Base-by-base conservation (phyloP, 306 rosid genomes). In the Lotus japonicus region DNA sequence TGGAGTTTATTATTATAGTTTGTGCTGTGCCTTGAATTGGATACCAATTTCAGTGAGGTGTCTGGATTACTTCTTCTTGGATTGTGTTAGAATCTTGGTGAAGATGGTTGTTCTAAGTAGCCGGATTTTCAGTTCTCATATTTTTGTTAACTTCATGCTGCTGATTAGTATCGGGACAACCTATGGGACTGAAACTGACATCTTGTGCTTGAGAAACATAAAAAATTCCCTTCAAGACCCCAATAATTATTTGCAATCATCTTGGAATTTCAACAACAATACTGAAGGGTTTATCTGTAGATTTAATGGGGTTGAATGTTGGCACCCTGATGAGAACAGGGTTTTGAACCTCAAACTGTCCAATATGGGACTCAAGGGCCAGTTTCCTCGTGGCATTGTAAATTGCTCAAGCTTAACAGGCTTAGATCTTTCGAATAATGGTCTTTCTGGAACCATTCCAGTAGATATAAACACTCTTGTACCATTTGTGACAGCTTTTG, bases 261-360 rank as follows among this genome's bases (percentile, higher is more conserved):
- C 92, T 0, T 88, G 97, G 97, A 26, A 80, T 80, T 91, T 91
- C 76, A 53, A 75, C 82, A 88, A 88, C 61, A 19, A 3, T 0
- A 77, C 95, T 1, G 94, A 88, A 79, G 97, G 97, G 9, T 80
- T 33, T 63, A 86, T 86, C 35, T 88, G 97, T 62, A 81, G 51
- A 72, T 91, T 92, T 69, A 60, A 33, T 9, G 98, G 98, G 52
- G 71, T 92, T 6, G 85, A 89, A 42, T 92, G 98, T 78, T 92
- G 98, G 98, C 95, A 92, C 79, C 91, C 92, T 64, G 86, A 84
- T 52, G 98, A 92, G 81, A 86, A 84, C 72, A 84, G 33, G 67
- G 96, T 92, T 35, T 57, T 89, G 38, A 92, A 86, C 53, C 82
- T 92, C 48, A 71, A 49, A 58, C 79, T 92, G 56, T 75, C 88